These are phyloP conservation scores for Taphrina communis DNA, from an alignment of 1,139 yeast genomes.

Conservation along the genomic window DNA sequence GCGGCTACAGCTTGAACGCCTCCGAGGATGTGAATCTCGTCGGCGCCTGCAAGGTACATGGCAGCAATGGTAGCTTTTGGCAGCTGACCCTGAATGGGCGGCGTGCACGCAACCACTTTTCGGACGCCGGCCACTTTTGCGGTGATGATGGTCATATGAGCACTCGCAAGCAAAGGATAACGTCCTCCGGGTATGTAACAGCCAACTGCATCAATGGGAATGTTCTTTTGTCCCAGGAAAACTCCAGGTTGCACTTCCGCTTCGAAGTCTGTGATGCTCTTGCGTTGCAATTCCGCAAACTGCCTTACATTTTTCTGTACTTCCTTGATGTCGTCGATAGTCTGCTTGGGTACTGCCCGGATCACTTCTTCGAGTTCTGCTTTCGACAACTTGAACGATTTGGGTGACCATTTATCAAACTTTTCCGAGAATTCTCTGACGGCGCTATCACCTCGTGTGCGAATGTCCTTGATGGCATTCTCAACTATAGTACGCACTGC, in stretches of 20 bases:
- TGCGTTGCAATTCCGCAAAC: constrained; percentile 5
- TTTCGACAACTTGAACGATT: constrained; percentile 1
- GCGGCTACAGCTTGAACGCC: constrained; percentile 9
- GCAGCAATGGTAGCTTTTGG: constrained; percentile 11
- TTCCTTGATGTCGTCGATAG: constrained; percentile 7
- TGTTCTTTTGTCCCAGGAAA: constrained; percentile 5
- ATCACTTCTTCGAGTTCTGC: background rate
- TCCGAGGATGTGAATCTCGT: background rate
- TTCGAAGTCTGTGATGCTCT: constrained; percentile 7
- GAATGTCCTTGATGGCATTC: constrained; percentile 1
- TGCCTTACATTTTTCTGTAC: constrained; percentile 10
- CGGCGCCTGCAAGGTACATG: constrained; percentile 6
- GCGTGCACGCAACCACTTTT: constrained; percentile 5
- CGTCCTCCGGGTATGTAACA: constrained; percentile 15
- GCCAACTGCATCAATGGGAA: constrained; percentile 7
- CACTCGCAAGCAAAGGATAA: constrained; percentile 3
- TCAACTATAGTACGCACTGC: constrained; percentile 6
- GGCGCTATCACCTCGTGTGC: constrained; percentile 2
- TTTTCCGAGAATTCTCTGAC: constrained; percentile 7
- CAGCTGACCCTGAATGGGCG: constrained; percentile 6
- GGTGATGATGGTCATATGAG: constrained; percentile 7
- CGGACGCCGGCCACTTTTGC: constrained; percentile 10
- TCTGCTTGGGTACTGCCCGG: background rate
- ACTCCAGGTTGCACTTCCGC: constrained; percentile 7
- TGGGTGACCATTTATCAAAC: constrained; percentile 5